These are phyloP conservation scores for Talaromyces sp. DNA, from an alignment of 2,329 filamentous ascomycete species.

Conservation along the genomic window DNA sequence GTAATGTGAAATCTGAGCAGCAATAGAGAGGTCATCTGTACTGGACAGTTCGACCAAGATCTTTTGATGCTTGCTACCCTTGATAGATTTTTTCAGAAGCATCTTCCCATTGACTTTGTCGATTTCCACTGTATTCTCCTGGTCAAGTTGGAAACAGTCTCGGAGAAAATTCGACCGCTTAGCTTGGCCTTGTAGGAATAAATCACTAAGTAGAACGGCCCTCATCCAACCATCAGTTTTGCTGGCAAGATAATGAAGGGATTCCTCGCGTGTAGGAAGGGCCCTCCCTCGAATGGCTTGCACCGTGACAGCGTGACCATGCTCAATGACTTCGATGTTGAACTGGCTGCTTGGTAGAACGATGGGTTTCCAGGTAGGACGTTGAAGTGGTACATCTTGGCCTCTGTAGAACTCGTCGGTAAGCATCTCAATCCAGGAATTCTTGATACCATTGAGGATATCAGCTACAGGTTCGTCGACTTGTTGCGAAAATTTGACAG, in stretches of 20 bases:
- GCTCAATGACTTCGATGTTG: background rate
- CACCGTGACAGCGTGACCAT: background rate
- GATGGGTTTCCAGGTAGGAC: background rate
- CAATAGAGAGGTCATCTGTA: background rate
- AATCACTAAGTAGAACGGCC: background rate
- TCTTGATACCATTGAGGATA: conserved; percentile 85
- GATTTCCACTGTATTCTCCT: background rate
- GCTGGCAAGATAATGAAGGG: conserved; percentile 2
- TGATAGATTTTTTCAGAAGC: background rate
- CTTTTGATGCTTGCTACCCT: background rate
- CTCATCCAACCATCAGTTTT: conserved; percentile 4
- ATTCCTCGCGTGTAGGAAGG: background rate
- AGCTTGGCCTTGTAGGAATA: background rate
- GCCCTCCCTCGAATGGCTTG: background rate
- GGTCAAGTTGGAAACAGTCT: background rate
- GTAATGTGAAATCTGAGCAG: background rate
- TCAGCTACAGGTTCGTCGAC: conserved; percentile 93
- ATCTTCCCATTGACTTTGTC: background rate
- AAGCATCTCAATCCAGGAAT: conserved; percentile 38
- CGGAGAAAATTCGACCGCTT: conserved; percentile 3
- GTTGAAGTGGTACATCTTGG: background rate
- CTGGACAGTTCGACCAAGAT: background rate
- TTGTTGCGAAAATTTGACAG: conserved; percentile 78
- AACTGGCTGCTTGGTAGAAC: background rate
- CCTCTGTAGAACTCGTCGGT: background rate